A percentile compares a stretch with the other conserved stretches of the same genome.
Evolutionary conservation across 164 flowering plant species (phyloP).

Genomic region (Liquidambar formosana): DNA sequence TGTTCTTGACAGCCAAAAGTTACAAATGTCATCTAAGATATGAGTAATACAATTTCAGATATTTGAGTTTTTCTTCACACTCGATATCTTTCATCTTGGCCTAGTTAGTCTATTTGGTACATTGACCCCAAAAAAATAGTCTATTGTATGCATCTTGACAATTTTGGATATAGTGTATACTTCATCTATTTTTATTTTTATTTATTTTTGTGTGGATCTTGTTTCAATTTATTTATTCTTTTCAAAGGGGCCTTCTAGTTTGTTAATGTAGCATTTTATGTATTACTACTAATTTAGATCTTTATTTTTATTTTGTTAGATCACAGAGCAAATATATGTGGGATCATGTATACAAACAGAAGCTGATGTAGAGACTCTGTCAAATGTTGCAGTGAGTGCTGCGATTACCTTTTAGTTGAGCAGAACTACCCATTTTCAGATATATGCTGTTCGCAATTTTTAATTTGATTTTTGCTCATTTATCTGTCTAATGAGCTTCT

Average conservation of each 20-base stretch:
- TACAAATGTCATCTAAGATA: no score
- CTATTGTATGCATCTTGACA: no score
- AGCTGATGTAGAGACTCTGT: conserved; percentile 65
- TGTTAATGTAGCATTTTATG: not conserved
- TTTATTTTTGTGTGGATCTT: no score
- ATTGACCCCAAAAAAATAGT: no score
- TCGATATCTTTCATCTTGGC: no score
- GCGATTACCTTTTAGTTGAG: not conserved
- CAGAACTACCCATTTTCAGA: not conserved
- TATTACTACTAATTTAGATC: not conserved
- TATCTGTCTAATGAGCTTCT: not conserved
- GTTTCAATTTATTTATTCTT: no score
- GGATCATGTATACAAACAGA: conserved; percentile 91
- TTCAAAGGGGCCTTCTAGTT: not conserved
- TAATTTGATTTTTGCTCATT: not conserved
- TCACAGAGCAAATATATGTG: conserved; percentile 89
- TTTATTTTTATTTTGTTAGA: conserved; percentile 38
- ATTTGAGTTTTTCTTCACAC: no score
- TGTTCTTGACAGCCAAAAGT: no score
- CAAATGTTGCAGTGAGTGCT: conserved; percentile 31
- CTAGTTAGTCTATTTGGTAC: no score
- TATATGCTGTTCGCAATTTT: not conserved
- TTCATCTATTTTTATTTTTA: no score
- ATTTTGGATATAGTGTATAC: no score
- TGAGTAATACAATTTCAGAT: no score